Percentiles rank a stretch among this genome's conserved stretches.
Evolutionary conservation across 805 yeast species (phyloP).

Genomic region (Hanseniaspora nectarophila): DNA sequence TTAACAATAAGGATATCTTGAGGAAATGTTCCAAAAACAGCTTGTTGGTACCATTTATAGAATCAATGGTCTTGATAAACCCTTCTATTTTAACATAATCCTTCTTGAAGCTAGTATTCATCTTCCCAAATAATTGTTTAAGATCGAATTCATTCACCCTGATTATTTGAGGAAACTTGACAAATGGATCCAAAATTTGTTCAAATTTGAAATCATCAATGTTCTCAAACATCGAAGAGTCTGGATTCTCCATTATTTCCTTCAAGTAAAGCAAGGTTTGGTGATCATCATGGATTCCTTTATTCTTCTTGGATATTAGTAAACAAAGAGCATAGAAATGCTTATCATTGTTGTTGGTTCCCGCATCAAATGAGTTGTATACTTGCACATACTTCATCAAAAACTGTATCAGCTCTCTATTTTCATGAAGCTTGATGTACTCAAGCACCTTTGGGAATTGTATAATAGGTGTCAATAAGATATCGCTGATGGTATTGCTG

Average conservation of each 20-base stretch:
- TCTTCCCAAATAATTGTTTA: background rate
- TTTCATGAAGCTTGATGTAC: slow-evolving; percentile 3
- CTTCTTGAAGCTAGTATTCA: background rate
- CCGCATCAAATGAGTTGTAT: background rate
- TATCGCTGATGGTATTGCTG: background rate
- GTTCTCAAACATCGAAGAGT: background rate
- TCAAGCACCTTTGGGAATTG: slow-evolving; percentile 10
- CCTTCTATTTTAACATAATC: slow-evolving; percentile 1
- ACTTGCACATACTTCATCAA: background rate
- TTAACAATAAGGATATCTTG: slow-evolving; percentile 5
- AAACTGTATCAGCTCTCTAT: slow-evolving; percentile 10
- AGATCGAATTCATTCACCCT: slow-evolving; percentile 8
- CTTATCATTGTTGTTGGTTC: background rate
- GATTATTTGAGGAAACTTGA: slow-evolving; percentile 3
- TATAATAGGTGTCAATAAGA: background rate
- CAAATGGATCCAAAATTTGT: background rate
- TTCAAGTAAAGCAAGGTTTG: background rate
- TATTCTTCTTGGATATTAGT: background rate
- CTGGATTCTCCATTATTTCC: background rate
- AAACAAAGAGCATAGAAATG: slow-evolving; percentile 7
- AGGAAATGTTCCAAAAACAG: background rate
- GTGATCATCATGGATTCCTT: background rate
- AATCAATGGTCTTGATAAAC: background rate
- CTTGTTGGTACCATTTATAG: background rate
- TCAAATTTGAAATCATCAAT: background rate